Percentiles rank a stretch among this genome's conserved stretches.
Evolutionary conservation across 345 rosid genomes (phyloP).

Genomic region (Salix brachista): DNA sequence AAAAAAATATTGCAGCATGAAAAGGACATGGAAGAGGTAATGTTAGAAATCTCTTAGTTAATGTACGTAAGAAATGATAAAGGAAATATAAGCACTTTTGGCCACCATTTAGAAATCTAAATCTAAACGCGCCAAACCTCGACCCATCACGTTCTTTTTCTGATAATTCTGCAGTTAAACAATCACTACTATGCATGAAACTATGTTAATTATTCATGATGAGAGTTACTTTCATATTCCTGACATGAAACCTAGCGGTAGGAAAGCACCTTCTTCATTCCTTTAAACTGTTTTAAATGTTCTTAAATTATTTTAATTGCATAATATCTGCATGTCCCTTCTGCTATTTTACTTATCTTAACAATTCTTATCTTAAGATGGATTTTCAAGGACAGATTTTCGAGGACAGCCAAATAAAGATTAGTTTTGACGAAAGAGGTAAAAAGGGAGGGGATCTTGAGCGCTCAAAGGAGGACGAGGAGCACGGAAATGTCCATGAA

Average conservation of each 20-base stretch:
- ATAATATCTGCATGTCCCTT: not conserved
- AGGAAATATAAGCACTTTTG: no score
- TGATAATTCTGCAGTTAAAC: not conserved
- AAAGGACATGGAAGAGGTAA: slow-evolving; percentile 61
- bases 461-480: slow-evolving; percentile 46
- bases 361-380: slow-evolving; percentile 37
- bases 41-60: not conserved
- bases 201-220: not conserved
- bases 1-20: slow-evolving; percentile 56
- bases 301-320: not conserved
- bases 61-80: no score
- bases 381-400: slow-evolving; percentile 29
- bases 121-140: not conserved
- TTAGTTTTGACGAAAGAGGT: slow-evolving; percentile 42
- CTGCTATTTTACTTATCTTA: not conserved
- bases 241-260: not conserved
- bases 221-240: not conserved
- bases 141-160: not conserved
- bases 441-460: slow-evolving; percentile 12
- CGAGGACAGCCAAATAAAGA: slow-evolving; percentile 24
- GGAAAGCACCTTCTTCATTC: not conserved
- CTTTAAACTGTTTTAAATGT: not conserved
- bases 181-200: not conserved
- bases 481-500: slow-evolving; percentile 50
- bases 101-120: no score